Percentiles rank a stretch among this genome's conserved stretches.
Evolutionary conservation across 148 eudicot genomes (phyloP).

Genomic region (Drosera capensis): DNA sequence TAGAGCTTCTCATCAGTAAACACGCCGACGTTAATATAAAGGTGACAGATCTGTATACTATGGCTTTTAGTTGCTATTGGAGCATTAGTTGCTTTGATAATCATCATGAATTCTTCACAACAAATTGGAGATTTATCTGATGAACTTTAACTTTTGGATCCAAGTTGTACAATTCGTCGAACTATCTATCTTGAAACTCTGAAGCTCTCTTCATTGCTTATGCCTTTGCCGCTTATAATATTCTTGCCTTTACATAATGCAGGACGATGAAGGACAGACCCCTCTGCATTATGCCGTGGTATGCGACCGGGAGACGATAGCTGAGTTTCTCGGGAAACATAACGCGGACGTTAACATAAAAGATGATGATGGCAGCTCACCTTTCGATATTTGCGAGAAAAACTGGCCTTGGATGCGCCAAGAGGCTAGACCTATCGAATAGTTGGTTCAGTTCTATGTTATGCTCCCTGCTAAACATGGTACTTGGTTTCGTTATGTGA

Average conservation of each 20-base stretch:
- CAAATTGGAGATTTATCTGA: too few relatives aligned
- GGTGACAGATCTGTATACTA: constrained; percentile 30
- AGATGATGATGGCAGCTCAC: constrained; percentile 30
- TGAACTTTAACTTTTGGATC: too few relatives aligned
- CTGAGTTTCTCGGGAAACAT: constrained; percentile 39
- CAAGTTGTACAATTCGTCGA: too few relatives aligned
- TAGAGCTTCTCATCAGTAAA: constrained; percentile 46
- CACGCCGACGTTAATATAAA: constrained; percentile 60
- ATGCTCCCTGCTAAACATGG: too few relatives aligned
- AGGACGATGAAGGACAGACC: constrained; percentile 58
- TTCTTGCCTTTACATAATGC: too few relatives aligned
- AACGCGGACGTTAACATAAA: constrained; percentile 25
- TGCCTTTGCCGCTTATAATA: too few relatives aligned
- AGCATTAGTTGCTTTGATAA: not conserved
- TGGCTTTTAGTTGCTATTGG: not conserved
- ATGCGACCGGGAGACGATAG: constrained; percentile 42
- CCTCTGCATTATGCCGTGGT: constrained; percentile 62
- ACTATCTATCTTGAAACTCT: too few relatives aligned
- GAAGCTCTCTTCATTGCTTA: too few relatives aligned
- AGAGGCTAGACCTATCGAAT: not conserved
- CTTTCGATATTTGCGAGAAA: constrained; percentile 35
- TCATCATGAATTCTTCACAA: too few relatives aligned
- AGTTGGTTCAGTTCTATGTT: not conserved
- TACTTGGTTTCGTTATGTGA: too few relatives aligned
- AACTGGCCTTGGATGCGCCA: constrained; percentile 45